Evolutionary conservation across 345 rosid genomes (phyloP).

Genomic region (Moringa oleifera): DNA sequence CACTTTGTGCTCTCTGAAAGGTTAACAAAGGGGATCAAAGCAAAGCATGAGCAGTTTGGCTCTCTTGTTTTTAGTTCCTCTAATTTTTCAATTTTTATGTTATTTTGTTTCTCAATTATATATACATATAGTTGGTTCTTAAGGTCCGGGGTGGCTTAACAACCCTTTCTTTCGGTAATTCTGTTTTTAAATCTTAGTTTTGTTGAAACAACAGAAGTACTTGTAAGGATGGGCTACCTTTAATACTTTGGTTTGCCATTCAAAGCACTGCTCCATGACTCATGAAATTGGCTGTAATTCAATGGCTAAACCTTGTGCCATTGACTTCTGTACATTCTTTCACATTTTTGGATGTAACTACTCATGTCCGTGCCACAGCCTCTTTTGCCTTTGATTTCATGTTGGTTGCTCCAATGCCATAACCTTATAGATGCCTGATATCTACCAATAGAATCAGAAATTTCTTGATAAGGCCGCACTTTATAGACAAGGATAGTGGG

Average conservation of each 20-base stretch:
- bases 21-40: conserved; percentile 7
- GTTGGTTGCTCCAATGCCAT: no score
- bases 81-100: not conserved
- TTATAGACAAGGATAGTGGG: no score
- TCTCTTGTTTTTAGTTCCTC: not conserved
- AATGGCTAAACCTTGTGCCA: conserved; percentile 5
- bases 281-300: conserved; percentile 4
- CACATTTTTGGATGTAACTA: no score
- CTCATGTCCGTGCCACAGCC: no score
- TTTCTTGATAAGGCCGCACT: no score
- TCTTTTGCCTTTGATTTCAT: no score
- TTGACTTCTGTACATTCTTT: conserved; percentile 13
- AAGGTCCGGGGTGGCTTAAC: conserved; percentile 8
- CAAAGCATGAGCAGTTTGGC: conserved; percentile 13
- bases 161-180: not conserved
- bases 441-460: no score
- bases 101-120: conserved; percentile 6
- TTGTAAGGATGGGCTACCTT: conserved; percentile 9
- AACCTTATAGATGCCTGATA: no score
- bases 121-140: conserved; percentile 9
- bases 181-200: not conserved
- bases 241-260: conserved; percentile 13
- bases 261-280: conserved; percentile 5
- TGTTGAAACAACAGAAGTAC: conserved; percentile 1
- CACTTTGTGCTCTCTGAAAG: conserved; percentile 4